Evolutionary conservation across 2,329 filamentous ascomycete genomes (phyloP), one percentile per base, ranked within the genome.

Genomic region (Polytolypa hystricis): DNA sequence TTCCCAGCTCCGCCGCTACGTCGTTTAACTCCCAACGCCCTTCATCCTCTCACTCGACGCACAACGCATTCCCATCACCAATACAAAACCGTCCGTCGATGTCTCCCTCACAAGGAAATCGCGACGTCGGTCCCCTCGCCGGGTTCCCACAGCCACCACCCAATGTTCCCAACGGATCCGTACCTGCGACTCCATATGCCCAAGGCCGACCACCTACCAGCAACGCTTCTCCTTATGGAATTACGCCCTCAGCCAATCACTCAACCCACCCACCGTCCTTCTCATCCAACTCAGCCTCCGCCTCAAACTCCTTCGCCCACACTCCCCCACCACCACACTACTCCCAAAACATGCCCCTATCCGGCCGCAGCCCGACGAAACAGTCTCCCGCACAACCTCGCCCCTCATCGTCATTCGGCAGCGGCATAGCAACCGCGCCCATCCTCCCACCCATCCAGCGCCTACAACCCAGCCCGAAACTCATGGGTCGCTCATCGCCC

Each of bases 91-190:
- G 57, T 10, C 62, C 64, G 1, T 61, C 63, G 1, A 65, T 67
- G 56, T 67, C 66, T 14, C 65, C 65, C 15, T 64, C 69, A 38
- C 50, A 71, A 55, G 57, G 69, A 38, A 56, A 72, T 51, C 51
- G 65, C 54, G 57, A 71, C 48, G 51, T 66, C 30, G 62, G 63
- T 3, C 61, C 59, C 34, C 52, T 67, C 30, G 63, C 61, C 14
- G 63, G 64, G 6, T 60, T 66, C 28, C 61, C 59, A n/a, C n/a
- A n/a, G n/a, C 47, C 53, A 2, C 34, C 39, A 5, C 43, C 50
- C 16, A 44, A 40, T 10, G 39, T 50, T 6, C 44, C 50, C n/a
- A 56, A 60, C 33, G 53, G 47, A 10, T 38, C 52, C 3, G 37
- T 46, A 5, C 48, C 57, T 7, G 52, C 50, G 43, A 55, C 57